Base-by-base conservation (phyloP, 2,329 filamentous ascomycete species). In the Elsinoe australis region DNA sequence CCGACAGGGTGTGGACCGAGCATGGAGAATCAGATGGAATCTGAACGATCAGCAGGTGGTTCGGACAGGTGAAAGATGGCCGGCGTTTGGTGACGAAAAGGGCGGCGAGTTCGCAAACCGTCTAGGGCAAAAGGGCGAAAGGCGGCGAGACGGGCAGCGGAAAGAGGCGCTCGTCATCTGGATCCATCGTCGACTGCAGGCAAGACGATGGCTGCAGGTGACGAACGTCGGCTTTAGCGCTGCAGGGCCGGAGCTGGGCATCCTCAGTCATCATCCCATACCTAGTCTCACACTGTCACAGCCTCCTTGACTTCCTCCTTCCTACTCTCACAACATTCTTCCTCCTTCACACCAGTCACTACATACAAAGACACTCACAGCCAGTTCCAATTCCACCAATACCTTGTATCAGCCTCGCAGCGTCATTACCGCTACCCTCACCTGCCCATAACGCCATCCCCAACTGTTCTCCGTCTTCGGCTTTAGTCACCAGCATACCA, bases 381-480 rank as follows among this genome's bases (percentile, higher is more conserved):
- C 36, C 21, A n/a, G n/a, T n/a, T n/a, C n/a, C n/a, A n/a, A n/a
- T n/a, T n/a, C n/a, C n/a, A n/a, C n/a, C n/a, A n/a, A n/a, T n/a
- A n/a, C n/a, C n/a, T n/a, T n/a, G n/a, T n/a, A n/a, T n/a, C n/a
- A n/a, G n/a, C n/a, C n/a, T 22, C 45, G 17, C 22, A 36, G 45
- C 45, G 45, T 48, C 45, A 48, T 36, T 28, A 22, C 34, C 45
- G 45, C 14, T 36, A 34, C 22, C 22, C 19, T 48, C 45, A 28
- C 34, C 45, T 48, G 45, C 39, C 33, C 45, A 48, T 14, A 48
- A 48, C 45, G 45, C 45, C 45, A 29, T 48, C 45, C 33, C 45
- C 33, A 48, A 48, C 45, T 18, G 45, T 22, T 22, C 42, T 31
- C 45, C 45, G 33, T 36, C 45, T 48, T 36, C 45, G 45, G 32